Conservation (phyloP, 768 basidiomycete species). For the Gloeostereum incarnatum region DNA sequence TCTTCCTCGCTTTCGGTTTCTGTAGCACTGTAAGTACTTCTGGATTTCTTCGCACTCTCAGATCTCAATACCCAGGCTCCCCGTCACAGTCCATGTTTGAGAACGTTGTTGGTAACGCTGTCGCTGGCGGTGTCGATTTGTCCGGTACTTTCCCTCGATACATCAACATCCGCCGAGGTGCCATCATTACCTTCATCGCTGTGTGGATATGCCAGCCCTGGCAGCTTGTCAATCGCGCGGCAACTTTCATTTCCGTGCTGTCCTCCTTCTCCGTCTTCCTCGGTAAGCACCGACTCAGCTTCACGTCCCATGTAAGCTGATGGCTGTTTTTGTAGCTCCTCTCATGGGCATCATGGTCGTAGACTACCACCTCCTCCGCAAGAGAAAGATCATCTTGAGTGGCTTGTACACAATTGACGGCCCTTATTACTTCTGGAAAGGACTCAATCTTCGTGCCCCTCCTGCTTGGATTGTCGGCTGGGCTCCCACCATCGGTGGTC, state of each 20-base stretch:
- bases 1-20: slow-evolving; percentile 11
- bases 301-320: no score
- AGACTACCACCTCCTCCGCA: slow-evolving; percentile 16
- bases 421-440: slow-evolving; percentile 13
- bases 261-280: slow-evolving; percentile 35
- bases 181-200: slow-evolving; percentile 27
- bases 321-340: no score
- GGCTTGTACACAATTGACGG: slow-evolving; percentile 13
- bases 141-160: slow-evolving; percentile 29
- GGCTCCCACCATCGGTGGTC: slow-evolving; percentile 7
- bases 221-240: slow-evolving; percentile 28
- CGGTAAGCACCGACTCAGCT: no score
- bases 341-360: slow-evolving; percentile 30
- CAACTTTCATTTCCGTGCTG: slow-evolving; percentile 26
- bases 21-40: slow-evolving; percentile 12
- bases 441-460: slow-evolving; percentile 15
- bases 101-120: slow-evolving; percentile 14
- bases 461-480: slow-evolving; percentile 13
- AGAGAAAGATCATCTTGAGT: slow-evolving; percentile 10
- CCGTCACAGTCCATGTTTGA: slow-evolving; percentile 1
- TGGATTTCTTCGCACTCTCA: slow-evolving; percentile 2
- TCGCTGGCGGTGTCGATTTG: slow-evolving; percentile 22
- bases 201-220: slow-evolving; percentile 33
- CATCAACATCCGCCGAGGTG: slow-evolving; percentile 34
- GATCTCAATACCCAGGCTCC: neutral